Evolutionary conservation across 306 rosid species (phyloP), one percentile per base, ranked within the genome.

Genomic region (Malus sylvestris): DNA sequence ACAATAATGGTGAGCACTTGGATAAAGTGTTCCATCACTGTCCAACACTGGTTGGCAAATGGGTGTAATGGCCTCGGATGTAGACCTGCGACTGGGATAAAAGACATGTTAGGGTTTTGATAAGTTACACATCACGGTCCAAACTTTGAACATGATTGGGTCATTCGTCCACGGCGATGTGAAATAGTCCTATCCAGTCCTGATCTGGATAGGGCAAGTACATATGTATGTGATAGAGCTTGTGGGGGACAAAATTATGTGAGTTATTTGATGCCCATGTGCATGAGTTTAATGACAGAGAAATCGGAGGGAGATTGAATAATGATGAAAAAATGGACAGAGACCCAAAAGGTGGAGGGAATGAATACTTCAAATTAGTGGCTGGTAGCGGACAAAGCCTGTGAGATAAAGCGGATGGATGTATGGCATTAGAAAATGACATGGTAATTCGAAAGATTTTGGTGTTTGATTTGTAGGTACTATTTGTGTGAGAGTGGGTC

Each of bases 161-260:
- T 9, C 44, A 8, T 40, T 1, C 44, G 44, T 46, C 61, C 30
- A 20, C 8, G 15, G 67, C 27, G 38, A 13, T 60, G 42, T 25
- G 68, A 70, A 66, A 55, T 65, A 44, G 35, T 69, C 32, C 5
- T 7, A 40, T 40, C 44, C 44, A 8, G 10, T 53, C 52, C 29
- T 30, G 57, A 66, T 76, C 73, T 71, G 62, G 68, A 51, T 23
- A 67, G 70, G 83, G 77, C 25, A 44, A 40, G 8, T 74, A 67
- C 63, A 63, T 73, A 20, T 46, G 46, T 73, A 76, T 55, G 76
- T 77, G 86, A 70, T 23, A 44, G 77, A 63, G 70, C 51, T 44
- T 69, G 76, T 72, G 78, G 85, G 82, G 81, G 71, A 85, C 79
- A 38, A 5, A 65, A 89, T 83, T 80, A 84, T 85, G 84, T 85